Percentiles rank a stretch among this genome's conserved stretches.
phyloP scores from a whole-genome alignment of 1,139 yeast species.

The Kodamaea alishanica region DNA sequence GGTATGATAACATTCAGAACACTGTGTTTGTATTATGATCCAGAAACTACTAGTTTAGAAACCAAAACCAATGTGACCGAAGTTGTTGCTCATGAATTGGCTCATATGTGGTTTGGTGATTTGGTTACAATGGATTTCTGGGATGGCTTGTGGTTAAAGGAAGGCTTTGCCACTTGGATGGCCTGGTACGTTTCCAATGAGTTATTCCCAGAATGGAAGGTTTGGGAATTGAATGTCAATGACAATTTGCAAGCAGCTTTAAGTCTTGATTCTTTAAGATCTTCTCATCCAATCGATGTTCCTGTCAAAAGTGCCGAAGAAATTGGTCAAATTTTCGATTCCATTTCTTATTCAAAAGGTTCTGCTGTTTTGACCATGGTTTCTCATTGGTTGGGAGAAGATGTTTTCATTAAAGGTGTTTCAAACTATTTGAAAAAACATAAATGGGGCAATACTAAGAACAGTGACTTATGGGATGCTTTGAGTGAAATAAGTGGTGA shows the following conservation, averaged over 20 bases:
- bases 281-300: slow-evolving; percentile 58
- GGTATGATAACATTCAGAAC: slow-evolving; percentile 55
- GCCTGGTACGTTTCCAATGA: slow-evolving; percentile 72
- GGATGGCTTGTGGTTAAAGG: slow-evolving; percentile 63
- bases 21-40: slow-evolving; percentile 50
- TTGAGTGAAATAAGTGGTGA: slow-evolving; percentile 21
- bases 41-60: slow-evolving; percentile 39
- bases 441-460: slow-evolving; percentile 26
- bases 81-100: slow-evolving; percentile 58
- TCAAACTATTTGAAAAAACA: slow-evolving; percentile 24
- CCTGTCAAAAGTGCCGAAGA: slow-evolving; percentile 53
- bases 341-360: slow-evolving; percentile 39
- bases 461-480: slow-evolving; percentile 26
- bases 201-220: slow-evolving; percentile 56
- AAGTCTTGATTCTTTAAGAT: slow-evolving; percentile 49
- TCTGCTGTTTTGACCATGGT: slow-evolving; percentile 28
- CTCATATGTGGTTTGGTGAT: slow-evolving; percentile 67
- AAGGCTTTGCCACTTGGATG: slow-evolving; percentile 66
- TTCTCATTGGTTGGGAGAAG: slow-evolving; percentile 25
- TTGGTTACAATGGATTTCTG: slow-evolving; percentile 63
- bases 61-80: slow-evolving; percentile 53
- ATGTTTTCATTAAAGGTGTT: slow-evolving; percentile 25
- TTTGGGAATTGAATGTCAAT: slow-evolving; percentile 50
- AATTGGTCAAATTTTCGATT: slow-evolving; percentile 56
- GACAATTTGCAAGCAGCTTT: slow-evolving; percentile 51